These are phyloP conservation scores for Entophlyctis luteolus DNA, from an alignment of 192 early-diverging fungal genomes.

Conservation along the genomic window DNA sequence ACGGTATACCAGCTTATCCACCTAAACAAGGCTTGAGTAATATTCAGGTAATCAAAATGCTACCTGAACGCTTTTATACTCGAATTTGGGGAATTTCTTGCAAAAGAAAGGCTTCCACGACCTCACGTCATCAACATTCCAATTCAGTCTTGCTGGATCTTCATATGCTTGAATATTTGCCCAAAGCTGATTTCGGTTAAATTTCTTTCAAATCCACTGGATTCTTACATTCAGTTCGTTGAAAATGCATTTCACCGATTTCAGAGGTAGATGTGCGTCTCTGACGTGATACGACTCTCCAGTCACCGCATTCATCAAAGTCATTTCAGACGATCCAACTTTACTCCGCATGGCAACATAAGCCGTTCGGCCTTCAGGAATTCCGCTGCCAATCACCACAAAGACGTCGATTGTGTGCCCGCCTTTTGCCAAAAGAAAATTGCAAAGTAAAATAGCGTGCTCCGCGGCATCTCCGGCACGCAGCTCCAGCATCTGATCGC, in stretches of 20 bases:
- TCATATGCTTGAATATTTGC: slow-evolving; percentile 43
- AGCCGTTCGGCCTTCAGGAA: slow-evolving; percentile 40
- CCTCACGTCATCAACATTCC: slow-evolving; percentile 19
- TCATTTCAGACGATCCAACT: slow-evolving; percentile 11
- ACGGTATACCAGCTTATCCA: slow-evolving; percentile 35
- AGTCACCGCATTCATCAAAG: slow-evolving; percentile 45
- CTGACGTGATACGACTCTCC: slow-evolving; percentile 30
- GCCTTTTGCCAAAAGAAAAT: slow-evolving; percentile 34
- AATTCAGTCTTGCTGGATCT: slow-evolving; percentile 39
- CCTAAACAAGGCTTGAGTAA: slow-evolving; percentile 21
- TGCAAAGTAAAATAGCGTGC: slow-evolving; percentile 55
- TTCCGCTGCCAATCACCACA: slow-evolving; percentile 47
- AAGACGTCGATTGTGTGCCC: slow-evolving; percentile 29
- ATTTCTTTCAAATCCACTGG: neutral
- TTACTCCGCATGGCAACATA: slow-evolving; percentile 40
- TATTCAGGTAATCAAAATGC: neutral
- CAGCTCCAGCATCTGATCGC: slow-evolving; percentile 49
- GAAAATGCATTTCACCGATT: slow-evolving; percentile 44
- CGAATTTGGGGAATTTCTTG: neutral
- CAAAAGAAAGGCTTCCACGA: slow-evolving; percentile 15
- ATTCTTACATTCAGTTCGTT: slow-evolving; percentile 50
- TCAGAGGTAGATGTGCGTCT: slow-evolving; percentile 42
- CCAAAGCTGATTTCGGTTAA: slow-evolving; percentile 42
- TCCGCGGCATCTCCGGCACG: slow-evolving; percentile 48
- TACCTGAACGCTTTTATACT: slow-evolving; percentile 18